Evolutionary conservation across 1,284 basidiomycete genomes (phyloP), one percentile per base, ranked within the genome.

Genomic region (Melampsora occidentalis): DNA sequence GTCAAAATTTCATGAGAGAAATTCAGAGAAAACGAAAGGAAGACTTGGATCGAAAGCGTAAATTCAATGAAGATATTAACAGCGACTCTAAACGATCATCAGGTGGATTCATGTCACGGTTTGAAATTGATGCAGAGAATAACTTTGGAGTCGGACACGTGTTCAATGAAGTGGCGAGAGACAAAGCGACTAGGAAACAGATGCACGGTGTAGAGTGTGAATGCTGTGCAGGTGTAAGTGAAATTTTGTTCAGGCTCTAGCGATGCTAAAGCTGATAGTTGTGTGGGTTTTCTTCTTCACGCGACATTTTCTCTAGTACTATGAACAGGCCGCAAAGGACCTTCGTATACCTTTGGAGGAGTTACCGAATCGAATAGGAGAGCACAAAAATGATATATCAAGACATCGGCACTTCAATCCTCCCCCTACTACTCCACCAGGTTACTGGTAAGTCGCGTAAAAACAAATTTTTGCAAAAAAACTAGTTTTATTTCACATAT

Each of bases 201-300:
- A 86, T 96, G 86, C 86, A 90, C 67, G 94, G 87, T 5, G 88
- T 86, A 0, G 92, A 93, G 79, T 97, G 94, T 82, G 91, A 92
- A 80, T 90, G 89, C 78, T 97, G 94, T 82, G 87, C 86, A 61
- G 91, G 90, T 68, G 93, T 93, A 81, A 79, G 89, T 85, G 10
- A 25, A 57, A n/a, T 49, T 31, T n/a, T 39, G 51, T 35, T 69
- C 25, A 31, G 62, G 51, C 22, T 39, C n/a, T 46, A 6, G 9
- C 20, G n/a, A 31, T 31, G 28, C 9, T 18, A 7, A 62, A 14
- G 12, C 22, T 57, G 14, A 31, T 20, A 16, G 25, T 28, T 35
- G 18, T 25, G 12, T 31, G 66, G 49, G 42, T 42, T 48, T 7
- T 46, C 46, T 53, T 61, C 79, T 42, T 31, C 48, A 68, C 71